A percentile compares a stretch with the other conserved stretches of the same genome.
These are phyloP conservation scores for Blastocystis sp. DNA, from an alignment of 352 stramenopile genomes.

Conservation along the genomic window DNA sequence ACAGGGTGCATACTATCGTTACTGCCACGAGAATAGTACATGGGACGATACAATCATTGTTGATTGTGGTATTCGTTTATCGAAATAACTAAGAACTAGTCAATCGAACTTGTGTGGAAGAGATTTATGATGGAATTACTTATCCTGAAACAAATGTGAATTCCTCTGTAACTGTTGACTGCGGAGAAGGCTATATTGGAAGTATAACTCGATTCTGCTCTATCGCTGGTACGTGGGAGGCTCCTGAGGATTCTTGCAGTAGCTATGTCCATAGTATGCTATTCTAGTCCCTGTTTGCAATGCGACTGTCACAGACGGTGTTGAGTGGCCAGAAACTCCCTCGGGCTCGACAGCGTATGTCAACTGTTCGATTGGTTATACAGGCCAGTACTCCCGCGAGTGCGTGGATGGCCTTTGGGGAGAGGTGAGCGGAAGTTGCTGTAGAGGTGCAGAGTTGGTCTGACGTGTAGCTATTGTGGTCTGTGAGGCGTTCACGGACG, in stretches of 20 bases:
- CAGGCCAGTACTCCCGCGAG: neutral
- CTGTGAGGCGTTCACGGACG: too few species aligned
- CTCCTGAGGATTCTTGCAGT: neutral
- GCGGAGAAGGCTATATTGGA: neutral
- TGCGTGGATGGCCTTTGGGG: constrained; percentile 12
- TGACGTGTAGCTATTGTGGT: too few species aligned
- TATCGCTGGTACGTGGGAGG: neutral
- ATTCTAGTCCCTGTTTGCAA: neutral
- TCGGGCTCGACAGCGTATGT: neutral
- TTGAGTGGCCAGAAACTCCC: constrained; percentile 3
- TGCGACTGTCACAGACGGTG: neutral
- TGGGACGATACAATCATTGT: neutral
- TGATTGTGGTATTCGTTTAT: neutral
- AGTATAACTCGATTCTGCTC: constrained; percentile 24
- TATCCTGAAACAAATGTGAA: neutral
- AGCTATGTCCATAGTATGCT: neutral
- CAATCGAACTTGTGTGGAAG: neutral
- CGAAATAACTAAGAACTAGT: neutral
- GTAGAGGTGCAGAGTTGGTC: neutral
- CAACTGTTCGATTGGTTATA: neutral
- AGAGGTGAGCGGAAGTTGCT: neutral
- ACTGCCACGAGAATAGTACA: neutral
- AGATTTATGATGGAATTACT: neutral
- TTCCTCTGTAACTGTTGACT: neutral
- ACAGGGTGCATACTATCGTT: neutral